phyloP scores from a whole-genome alignment of 179 eudicot genomes.

The Nepenthes alata region DNA sequence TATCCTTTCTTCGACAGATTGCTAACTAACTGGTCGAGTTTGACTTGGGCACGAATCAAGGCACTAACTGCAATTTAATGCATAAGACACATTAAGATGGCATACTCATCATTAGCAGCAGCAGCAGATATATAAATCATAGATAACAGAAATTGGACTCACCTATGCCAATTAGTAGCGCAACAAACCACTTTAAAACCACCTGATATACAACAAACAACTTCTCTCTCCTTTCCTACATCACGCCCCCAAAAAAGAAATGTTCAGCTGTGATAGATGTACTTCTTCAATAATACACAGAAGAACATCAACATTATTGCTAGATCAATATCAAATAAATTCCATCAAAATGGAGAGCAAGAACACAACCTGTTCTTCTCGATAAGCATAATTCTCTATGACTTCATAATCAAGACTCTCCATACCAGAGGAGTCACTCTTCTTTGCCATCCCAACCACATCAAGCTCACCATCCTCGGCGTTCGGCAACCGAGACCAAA shows the following conservation, averaged over 20 bases:
- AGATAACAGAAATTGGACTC: constrained; percentile 14
- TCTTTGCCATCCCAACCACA: constrained; percentile 30
- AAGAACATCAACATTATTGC: background rate
- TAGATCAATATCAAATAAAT: background rate
- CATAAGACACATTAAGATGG: too few relatives aligned
- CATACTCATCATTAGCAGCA: background rate
- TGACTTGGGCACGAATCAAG: too few relatives aligned
- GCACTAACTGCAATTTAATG: too few relatives aligned
- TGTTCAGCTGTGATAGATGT: too few relatives aligned
- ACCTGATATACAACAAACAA: constrained; percentile 66
- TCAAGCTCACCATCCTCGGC: constrained; percentile 45
- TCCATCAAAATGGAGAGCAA: background rate
- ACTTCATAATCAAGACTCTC: constrained; percentile 97
- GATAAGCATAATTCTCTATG: constrained; percentile 68
- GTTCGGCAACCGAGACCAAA: constrained; percentile 71
- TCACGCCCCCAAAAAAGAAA: constrained; percentile 3
- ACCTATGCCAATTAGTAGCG: constrained; percentile 82
- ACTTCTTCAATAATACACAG: too few relatives aligned
- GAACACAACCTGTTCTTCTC: constrained; percentile 63
- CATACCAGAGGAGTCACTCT: constrained; percentile 28
- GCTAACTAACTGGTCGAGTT: too few relatives aligned
- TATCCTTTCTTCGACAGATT: too few relatives aligned
- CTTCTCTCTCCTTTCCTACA: constrained; percentile 67
- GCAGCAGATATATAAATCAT: background rate
- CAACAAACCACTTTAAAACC: constrained; percentile 75